Evolutionary conservation across 2,329 filamentous ascomycete species (phyloP).

Genomic region (Leptographium procerum): DNA sequence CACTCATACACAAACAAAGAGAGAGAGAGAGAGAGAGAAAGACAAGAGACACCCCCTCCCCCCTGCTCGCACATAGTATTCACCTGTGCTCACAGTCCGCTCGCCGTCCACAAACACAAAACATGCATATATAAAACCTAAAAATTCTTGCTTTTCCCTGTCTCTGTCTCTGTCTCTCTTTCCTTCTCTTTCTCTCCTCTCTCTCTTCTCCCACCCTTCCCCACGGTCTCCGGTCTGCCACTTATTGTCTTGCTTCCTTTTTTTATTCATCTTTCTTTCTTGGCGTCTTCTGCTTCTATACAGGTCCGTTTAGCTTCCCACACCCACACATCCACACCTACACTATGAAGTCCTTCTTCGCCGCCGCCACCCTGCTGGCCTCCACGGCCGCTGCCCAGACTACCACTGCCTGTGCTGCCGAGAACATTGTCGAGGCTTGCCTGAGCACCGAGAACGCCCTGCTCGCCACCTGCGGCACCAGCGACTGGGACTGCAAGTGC

Average conservation of each 20-base stretch:
- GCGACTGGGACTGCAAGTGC: constrained; percentile 38
- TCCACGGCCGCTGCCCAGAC: constrained; percentile 6
- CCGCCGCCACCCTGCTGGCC: constrained; percentile 4
- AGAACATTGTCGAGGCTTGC: constrained; percentile 13
- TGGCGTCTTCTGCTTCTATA: neutral
- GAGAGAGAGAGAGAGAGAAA: too few species aligned
- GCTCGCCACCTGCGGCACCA: constrained; percentile 24
- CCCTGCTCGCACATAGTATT: too few species aligned
- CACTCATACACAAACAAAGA: too few species aligned
- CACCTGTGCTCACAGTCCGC: too few species aligned
- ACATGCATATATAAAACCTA: too few species aligned
- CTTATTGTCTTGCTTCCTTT: neutral
- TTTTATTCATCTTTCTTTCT: neutral
- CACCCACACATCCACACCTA: neutral
- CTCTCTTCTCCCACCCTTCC: too few species aligned
- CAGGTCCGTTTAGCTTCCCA: neutral
- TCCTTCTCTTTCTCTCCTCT: neutral
- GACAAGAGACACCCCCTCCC: too few species aligned
- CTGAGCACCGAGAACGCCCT: constrained; percentile 23
- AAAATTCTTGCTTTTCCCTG: too few species aligned
- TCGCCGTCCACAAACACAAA: too few species aligned
- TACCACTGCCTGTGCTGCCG: constrained; percentile 10
- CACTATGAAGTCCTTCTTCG: constrained; percentile 9
- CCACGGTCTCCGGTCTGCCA: neutral
- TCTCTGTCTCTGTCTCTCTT: neutral